Evolutionary conservation across 2,329 filamentous ascomycete genomes (phyloP), one percentile per base, ranked within the genome.

Genomic region (Stemphylium beticola): DNA sequence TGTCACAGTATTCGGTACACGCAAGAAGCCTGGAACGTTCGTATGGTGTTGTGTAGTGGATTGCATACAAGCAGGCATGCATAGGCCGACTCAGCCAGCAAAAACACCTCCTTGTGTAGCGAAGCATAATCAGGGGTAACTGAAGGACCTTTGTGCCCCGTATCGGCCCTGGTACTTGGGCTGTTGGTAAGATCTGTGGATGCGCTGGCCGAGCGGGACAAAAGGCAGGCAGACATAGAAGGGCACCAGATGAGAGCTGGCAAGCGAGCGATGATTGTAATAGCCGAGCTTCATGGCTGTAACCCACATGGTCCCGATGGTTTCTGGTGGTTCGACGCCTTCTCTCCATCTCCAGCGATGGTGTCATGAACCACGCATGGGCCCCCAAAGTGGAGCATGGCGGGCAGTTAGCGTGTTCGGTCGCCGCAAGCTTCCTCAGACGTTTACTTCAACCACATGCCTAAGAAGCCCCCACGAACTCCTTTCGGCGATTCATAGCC

Each of bases 261-360:
- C 24, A 17, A 22, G 17, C 15, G 17, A 34, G 12, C 26, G 20
- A 38, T 24, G 29, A 24, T n/a, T 29, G 10, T 26, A 22, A 20
- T 6, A 41, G 9, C 15, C n/a, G 10, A 7, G 39, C 10, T 24
- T 34, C 14, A 26, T 45, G 14, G 40, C 14, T 22, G 12, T 4
- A 26, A 12, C 15, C 11, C 37, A 47, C 36, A 11, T 39, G 29
- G 34, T 2, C n/a, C 33, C 17, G 20, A 29, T 39, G 31, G 42
- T 45, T 56, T 44, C 31, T 44, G 18, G 39, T 50, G 37, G 48
- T 49, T 47, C 49, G 53, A 53, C 63, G 62, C 55, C 55, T 56
- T 20, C 43, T 43, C 50, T 38, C 22, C 29, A 15, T 26, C 7
- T 20, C 12, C 34, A 26, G 24, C 9, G 39, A 41, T 42, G 29